Conservation (phyloP, 2,329 filamentous ascomycete species). For the Colletotrichum orbiculare region DNA sequence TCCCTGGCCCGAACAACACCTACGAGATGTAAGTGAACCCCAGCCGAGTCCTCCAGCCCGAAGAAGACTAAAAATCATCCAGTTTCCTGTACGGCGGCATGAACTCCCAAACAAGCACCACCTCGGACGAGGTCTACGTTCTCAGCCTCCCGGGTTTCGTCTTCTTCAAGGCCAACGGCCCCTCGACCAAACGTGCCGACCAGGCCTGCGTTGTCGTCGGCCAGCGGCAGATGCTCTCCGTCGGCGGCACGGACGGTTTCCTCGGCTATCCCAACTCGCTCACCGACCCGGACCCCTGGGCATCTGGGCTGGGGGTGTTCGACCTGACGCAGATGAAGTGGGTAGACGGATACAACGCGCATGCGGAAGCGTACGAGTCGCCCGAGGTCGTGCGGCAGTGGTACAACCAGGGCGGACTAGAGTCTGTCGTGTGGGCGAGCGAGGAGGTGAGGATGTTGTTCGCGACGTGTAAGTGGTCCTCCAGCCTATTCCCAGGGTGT, state of each 20-base stretch:
- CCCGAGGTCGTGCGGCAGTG: constrained; percentile 46
- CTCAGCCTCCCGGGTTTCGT: constrained; percentile 52
- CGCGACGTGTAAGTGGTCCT: background rate
- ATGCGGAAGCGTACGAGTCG: constrained; percentile 48
- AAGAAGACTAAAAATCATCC: constrained; percentile 9
- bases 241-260: constrained; percentile 48
- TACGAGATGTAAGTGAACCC: constrained; percentile 48
- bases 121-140: constrained; percentile 47
- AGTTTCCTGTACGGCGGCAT: constrained; percentile 52
- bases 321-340: constrained; percentile 52
- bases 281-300: constrained; percentile 47
- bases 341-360: constrained; percentile 47
- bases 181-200: constrained; percentile 42
- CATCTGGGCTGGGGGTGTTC: constrained; percentile 51
- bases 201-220: constrained; percentile 50
- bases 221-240: constrained; percentile 51
- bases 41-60: background rate
- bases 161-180: constrained; percentile 45
- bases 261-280: constrained; percentile 38
- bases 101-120: constrained; percentile 36
- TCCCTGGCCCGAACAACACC: constrained; percentile 45
- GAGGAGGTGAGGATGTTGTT: constrained; percentile 42
- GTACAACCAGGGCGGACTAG: constrained; percentile 46
- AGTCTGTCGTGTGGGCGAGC: constrained; percentile 42
- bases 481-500: too few species aligned